Conservation (phyloP, 2,329 filamentous ascomycete species). For the Dothistroma septosporum region DNA sequence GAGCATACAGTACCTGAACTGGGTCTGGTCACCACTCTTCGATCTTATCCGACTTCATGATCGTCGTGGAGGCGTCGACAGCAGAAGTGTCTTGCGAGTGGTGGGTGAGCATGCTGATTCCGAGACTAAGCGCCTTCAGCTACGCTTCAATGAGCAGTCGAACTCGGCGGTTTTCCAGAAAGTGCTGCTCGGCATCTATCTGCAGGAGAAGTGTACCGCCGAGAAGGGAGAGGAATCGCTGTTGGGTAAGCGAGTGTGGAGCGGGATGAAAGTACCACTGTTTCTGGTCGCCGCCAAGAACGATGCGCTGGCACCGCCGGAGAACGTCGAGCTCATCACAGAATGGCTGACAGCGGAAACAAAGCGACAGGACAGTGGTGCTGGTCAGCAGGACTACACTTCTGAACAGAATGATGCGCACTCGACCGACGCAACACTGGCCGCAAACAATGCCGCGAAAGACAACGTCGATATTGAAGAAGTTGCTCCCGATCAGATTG, state of each 20-base stretch:
- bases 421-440: too few relatives aligned
- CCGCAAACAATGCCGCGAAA: neutral
- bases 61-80: constrained; percentile 70
- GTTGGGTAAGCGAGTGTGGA: constrained; percentile 68
- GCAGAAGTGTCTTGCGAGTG: constrained; percentile 74
- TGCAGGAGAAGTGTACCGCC: constrained; percentile 9
- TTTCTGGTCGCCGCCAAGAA: constrained; percentile 73
- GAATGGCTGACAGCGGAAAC: constrained; percentile 31
- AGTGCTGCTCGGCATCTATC: constrained; percentile 68
- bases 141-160: constrained; percentile 77
- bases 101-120: constrained; percentile 63
- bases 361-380: constrained; percentile 6
- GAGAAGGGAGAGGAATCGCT: constrained; percentile 48
- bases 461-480: neutral
- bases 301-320: constrained; percentile 70
- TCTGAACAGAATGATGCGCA: neutral
- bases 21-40: constrained; percentile 68
- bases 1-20: constrained; percentile 56
- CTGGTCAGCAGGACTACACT: constrained; percentile 1
- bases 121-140: constrained; percentile 63
- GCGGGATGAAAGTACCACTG: constrained; percentile 65
- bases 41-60: constrained; percentile 75
- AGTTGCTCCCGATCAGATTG: constrained; percentile 10
- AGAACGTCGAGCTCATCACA: constrained; percentile 66
- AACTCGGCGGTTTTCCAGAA: constrained; percentile 73